phyloP scores from a whole-genome alignment of 495 filamentous ascomycete species.

The Neurospora tetraspora region DNA sequence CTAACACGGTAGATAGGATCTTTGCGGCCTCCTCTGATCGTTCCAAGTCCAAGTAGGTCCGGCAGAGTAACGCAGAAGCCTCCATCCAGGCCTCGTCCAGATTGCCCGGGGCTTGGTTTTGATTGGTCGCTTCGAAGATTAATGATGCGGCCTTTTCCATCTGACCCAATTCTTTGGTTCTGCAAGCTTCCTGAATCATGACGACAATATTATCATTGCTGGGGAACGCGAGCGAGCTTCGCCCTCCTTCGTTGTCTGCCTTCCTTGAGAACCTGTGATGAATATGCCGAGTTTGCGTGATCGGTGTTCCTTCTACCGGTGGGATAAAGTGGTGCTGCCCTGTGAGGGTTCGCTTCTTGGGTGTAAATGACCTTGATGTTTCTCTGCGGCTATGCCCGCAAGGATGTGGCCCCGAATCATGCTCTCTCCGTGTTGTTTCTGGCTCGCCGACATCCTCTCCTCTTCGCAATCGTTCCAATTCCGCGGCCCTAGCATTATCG shows the following conservation, averaged over 20 bases:
- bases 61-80: slow-evolving; percentile 27
- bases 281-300: background rate
- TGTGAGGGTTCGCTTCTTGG: background rate
- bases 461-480: background rate
- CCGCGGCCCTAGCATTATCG: background rate
- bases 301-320: background rate
- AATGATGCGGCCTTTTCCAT: slow-evolving; percentile 14
- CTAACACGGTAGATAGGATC: slow-evolving; percentile 20
- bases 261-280: background rate
- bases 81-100: slow-evolving; percentile 19
- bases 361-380: background rate
- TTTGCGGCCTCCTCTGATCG: slow-evolving; percentile 21
- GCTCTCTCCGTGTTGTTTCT: background rate
- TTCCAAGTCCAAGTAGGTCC: slow-evolving; percentile 18
- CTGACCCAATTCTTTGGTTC: slow-evolving; percentile 7
- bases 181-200: slow-evolving; percentile 9
- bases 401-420: background rate
- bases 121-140: slow-evolving; percentile 12
- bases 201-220: slow-evolving; percentile 8
- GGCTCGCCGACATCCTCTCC: background rate
- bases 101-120: slow-evolving; percentile 10
- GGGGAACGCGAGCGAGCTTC: slow-evolving; percentile 4
- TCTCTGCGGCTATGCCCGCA: background rate
- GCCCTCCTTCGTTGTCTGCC: background rate
- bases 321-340: background rate